Evolutionary conservation across 176 grass and related monocot genomes (phyloP).

Genomic region (Oryza meridionalis): DNA sequence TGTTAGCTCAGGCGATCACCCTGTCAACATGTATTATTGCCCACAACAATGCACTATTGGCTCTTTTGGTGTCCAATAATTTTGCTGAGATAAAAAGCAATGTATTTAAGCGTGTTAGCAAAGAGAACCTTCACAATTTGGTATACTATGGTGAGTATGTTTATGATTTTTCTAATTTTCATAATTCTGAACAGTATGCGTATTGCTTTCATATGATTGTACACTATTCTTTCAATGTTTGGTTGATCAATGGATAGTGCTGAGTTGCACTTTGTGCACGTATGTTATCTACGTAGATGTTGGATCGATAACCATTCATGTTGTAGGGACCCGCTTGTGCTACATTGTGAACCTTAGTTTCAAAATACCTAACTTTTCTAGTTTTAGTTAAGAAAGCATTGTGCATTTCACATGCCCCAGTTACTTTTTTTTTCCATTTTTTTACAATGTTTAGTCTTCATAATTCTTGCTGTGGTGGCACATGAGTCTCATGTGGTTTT

Average conservation of each 20-base stretch:
- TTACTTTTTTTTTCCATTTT: neutral
- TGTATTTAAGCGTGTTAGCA: conserved; percentile 98
- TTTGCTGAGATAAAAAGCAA: conserved; percentile 98
- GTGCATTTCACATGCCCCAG: conserved; percentile 7
- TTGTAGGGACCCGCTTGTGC: neutral
- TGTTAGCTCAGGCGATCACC: conserved; percentile 97
- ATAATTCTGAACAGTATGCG: conserved; percentile 28
- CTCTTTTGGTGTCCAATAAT: conserved; percentile 95
- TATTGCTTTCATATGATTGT: conserved; percentile 20
- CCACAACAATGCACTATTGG: conserved; percentile 92
- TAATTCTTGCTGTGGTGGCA: neutral
- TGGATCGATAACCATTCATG: conserved; percentile 23
- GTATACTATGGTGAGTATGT: conserved; percentile 89
- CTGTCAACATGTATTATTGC: conserved; percentile 96
- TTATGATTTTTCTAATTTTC: conserved; percentile 23
- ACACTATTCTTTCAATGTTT: conserved; percentile 2
- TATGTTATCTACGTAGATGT: neutral
- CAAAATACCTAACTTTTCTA: neutral
- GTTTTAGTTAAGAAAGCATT: neutral
- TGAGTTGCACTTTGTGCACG: conserved; percentile 8
- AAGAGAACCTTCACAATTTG: conserved; percentile 97
- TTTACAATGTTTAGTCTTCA: conserved; percentile 19
- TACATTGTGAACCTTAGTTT: conserved; percentile 18
- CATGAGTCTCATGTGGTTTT: conserved; percentile 33
- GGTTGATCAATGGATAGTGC: conserved; percentile 1